Evolutionary conservation across 306 rosid species (phyloP), one percentile per base, ranked within the genome.

Genomic region (Styphnolobium japonicum): DNA sequence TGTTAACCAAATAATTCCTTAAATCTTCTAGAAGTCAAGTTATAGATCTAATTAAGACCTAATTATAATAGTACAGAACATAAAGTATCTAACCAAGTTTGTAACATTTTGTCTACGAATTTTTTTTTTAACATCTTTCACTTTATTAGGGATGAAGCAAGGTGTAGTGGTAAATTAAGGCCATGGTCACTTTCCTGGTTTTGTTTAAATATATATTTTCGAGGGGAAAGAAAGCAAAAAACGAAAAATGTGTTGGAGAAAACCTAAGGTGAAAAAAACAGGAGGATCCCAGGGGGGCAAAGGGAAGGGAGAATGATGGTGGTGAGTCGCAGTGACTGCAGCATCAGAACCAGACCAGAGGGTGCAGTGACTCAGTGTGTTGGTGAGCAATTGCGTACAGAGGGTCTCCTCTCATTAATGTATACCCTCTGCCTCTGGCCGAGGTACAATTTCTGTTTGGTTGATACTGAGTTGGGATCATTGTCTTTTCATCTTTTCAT

Each of bases 371-470:
- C 69, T 84, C 87, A 84, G 86, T 87, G 88, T 83, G 90, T 86
- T 86, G 92, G 87, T 87, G 89, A 62, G 85, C 88, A 78, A 85
- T 92, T 87, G 96, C 90, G 88, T 92, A 89, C 78, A 82, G 53
- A 73, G 65, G 14, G 42, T 34, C 81, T 79, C 80, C 27, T 75
- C 67, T 74, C 90, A 90, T 83, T 85, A 82, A 77, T 87, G 78
- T 72, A 71, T 78, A 46, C 79, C 43, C 73, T 7, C 67, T n/a
- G 49, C 37, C 73, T 67, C 71, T 45, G 22, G 7, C 67, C 25
- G 10, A 31, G 37, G 73, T 62, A 82, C 85, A 61, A 3, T 11
- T 75, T 52, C 39, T 58, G 37, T 53, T 57, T 66, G n/a, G 31
- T 57, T 61, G 15, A 48, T 42, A 19, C 56, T 81, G 34, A 40